Base-by-base conservation (phyloP, 768 basidiomycete genomes). In the Boletales sp. region DNA sequence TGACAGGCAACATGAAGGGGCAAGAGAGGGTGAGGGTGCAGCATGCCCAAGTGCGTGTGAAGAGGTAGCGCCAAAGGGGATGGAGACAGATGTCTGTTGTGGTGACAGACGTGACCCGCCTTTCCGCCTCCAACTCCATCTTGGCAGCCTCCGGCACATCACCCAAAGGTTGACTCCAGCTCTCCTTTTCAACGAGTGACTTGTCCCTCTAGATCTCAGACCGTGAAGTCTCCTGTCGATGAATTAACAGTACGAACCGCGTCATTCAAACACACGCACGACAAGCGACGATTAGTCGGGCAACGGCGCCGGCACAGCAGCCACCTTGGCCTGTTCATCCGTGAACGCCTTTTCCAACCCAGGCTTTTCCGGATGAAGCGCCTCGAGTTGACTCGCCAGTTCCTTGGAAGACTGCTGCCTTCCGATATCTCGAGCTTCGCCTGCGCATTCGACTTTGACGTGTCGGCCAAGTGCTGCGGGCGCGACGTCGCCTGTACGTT, bases 151-250 rank as follows among this genome's bases (percentile, higher is more conserved):
- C 70, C 5, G 72, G 50, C 4, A 61, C 58, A 2, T 55, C 49
- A 7, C 51, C 32, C 41, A 54, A 52, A 2, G 69, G 29, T n/a
- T 67, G 48, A 32, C 51, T 62, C 47, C 65, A 55, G 19, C 68
- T 66, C 48, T 76, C 75, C 60, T 82, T 86, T 60, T 86, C 86
- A 1, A 73, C 74, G 27, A 84, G 69, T 14, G 90, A 67, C 43
- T 70, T 74, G 58, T 87, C 86, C 45, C 81, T 74, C 65, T 91
- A n/a, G n/a, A n/a, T n/a, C n/a, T n/a, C 83, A 40, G 76, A 73
- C 47, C 67, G 73, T 27, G 88, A 64, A 40, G 73, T 55, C 45
- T 76, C 70, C 85, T 88, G 35, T 34, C 15, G 38, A 17, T 15
- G 15, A 14, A 15, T 57, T 43, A 55, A 29, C 41, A 34, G 30